A percentile compares a stretch with the other conserved stretches of the same genome.
These are phyloP conservation scores for Calvatia gigantea DNA, from an alignment of 768 basidiomycete genomes.

Conservation along the genomic window DNA sequence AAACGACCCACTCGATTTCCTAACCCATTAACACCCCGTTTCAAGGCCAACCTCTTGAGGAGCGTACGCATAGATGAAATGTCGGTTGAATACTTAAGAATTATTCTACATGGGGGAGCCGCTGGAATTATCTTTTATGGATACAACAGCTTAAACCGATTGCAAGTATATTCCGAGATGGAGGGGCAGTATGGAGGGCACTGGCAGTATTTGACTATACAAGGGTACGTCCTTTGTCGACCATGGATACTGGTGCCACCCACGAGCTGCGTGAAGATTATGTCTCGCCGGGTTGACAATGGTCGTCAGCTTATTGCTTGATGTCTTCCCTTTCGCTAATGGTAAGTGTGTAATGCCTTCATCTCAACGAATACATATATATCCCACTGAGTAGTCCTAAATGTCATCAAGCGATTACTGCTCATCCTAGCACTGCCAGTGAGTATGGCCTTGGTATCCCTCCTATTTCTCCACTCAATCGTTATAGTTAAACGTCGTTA, in stretches of 20 bases:
- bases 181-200: constrained; percentile 55
- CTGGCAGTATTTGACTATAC: constrained; percentile 73
- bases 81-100: constrained; percentile 1
- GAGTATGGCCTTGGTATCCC: constrained; percentile 14
- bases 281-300: constrained; percentile 33
- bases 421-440: constrained; percentile 69
- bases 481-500: constrained; percentile 31
- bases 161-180: constrained; percentile 31
- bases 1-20: neutral
- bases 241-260: neutral
- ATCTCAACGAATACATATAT: neutral
- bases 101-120: constrained; percentile 27
- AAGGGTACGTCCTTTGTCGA: constrained; percentile 46
- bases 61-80: neutral
- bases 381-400: constrained; percentile 29
- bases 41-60: neutral
- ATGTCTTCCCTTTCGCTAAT: constrained; percentile 27
- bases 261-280: constrained; percentile 31
- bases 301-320: constrained; percentile 28
- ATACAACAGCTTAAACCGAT: constrained; percentile 24
- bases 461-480: neutral
- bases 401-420: constrained; percentile 48
- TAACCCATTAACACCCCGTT: neutral
- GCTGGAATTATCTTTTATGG: constrained; percentile 34
- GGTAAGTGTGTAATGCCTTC: constrained; percentile 18